phyloP scores from a whole-genome alignment of 139 green algal genomes.

The Chlorella sp. region DNA sequence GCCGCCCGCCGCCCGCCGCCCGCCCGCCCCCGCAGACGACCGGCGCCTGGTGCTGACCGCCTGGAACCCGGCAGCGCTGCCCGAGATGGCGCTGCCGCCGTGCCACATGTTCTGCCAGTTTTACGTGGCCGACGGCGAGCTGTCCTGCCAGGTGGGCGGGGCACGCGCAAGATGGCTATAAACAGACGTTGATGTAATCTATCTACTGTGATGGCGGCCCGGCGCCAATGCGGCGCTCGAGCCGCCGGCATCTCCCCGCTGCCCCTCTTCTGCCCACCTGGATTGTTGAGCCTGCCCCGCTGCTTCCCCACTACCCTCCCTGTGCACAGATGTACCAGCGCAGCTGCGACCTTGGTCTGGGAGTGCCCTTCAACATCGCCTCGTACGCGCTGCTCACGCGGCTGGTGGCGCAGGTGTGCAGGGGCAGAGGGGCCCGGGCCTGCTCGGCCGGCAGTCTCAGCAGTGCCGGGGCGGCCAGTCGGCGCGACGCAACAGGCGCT shows the following conservation, averaged over 20 bases:
- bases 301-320: too few species aligned
- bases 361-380: slow-evolving; percentile 99
- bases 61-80: slow-evolving; percentile 96
- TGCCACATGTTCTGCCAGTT: slow-evolving; percentile 99
- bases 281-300: too few species aligned
- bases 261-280: too few species aligned
- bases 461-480: too few species aligned
- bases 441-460: too few species aligned
- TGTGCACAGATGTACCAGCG: slow-evolving; percentile 99
- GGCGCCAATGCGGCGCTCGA: too few species aligned
- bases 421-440: not conserved
- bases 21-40: too few species aligned
- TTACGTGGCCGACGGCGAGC: slow-evolving; percentile 96
- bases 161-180: too few species aligned
- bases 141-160: slow-evolving; percentile 97
- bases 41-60: slow-evolving; percentile 95
- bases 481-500: not conserved
- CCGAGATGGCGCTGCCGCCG: slow-evolving; percentile 96
- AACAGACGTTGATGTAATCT: too few species aligned
- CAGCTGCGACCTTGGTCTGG: slow-evolving; percentile 96
- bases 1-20: too few species aligned
- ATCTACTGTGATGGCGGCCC: too few species aligned
- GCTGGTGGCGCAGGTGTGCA: slow-evolving; percentile 89
- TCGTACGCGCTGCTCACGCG: slow-evolving; percentile 94
- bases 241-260: too few species aligned